These are phyloP conservation scores for Lichtheimia ornata DNA, from an alignment of 371 early-diverging fungal species.

Conservation along the genomic window DNA sequence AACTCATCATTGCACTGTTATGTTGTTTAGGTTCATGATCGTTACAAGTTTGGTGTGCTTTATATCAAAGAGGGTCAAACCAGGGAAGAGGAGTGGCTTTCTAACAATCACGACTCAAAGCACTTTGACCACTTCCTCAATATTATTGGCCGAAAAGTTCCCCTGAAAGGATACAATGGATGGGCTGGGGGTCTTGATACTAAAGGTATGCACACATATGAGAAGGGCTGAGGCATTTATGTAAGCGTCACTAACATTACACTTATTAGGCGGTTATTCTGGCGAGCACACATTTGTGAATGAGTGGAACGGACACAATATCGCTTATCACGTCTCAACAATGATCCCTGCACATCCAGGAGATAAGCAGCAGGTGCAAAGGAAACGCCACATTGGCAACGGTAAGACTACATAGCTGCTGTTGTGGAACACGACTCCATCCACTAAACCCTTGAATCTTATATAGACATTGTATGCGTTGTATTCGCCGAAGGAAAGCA, in stretches of 20 bases:
- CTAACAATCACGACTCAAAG: slow-evolving; percentile 60
- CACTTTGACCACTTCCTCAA: slow-evolving; percentile 66
- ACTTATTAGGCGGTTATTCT: slow-evolving; percentile 64
- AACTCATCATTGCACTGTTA: neutral
- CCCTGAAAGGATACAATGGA: slow-evolving; percentile 74
- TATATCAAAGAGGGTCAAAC: slow-evolving; percentile 69
- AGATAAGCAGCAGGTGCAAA: slow-evolving; percentile 82
- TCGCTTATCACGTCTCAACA: slow-evolving; percentile 87
- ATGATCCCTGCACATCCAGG: slow-evolving; percentile 70
- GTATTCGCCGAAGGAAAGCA: slow-evolving; percentile 69
- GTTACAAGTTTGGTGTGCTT: slow-evolving; percentile 81
- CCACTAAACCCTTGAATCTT: neutral
- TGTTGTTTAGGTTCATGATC: slow-evolving; percentile 56
- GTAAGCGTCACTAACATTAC: no score
- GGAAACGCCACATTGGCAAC: slow-evolving; percentile 88
- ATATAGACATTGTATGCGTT: slow-evolving; percentile 72
- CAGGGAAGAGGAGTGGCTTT: slow-evolving; percentile 79
- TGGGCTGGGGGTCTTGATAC: slow-evolving; percentile 85
- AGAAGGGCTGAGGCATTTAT: neutral
- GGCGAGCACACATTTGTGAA: slow-evolving; percentile 77
- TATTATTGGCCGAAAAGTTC: slow-evolving; percentile 72
- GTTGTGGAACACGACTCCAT: neutral
- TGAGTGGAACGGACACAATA: slow-evolving; percentile 74
- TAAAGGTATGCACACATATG: slow-evolving; percentile 49
- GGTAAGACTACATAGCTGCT: slow-evolving; percentile 31